phyloP scores from a whole-genome alignment of 192 early-diverging fungal species.

The Backusella morwellensis region DNA sequence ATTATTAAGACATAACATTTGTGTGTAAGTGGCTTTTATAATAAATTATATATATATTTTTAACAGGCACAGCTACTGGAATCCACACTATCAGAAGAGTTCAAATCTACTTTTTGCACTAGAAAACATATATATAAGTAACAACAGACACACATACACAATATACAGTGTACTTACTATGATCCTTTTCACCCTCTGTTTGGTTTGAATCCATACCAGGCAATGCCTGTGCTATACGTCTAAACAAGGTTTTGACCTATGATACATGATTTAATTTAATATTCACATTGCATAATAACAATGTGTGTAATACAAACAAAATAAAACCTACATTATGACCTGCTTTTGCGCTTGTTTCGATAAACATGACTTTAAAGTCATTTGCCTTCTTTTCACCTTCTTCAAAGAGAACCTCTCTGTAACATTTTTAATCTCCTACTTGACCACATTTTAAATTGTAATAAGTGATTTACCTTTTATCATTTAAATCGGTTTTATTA shows the following conservation, averaged over 20 bases:
- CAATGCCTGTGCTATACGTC: slow-evolving; percentile 93
- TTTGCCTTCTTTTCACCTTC: slow-evolving; percentile 98
- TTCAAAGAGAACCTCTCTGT: slow-evolving; percentile 88
- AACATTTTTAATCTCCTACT: neutral
- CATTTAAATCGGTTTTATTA: slow-evolving; percentile 98
- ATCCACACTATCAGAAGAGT: slow-evolving; percentile 22
- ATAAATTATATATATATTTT: neutral
- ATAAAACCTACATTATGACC: slow-evolving; percentile 79
- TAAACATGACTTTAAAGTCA: slow-evolving; percentile 97
- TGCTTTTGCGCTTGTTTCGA: slow-evolving; percentile 99
- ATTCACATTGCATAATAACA: neutral
- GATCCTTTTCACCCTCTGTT: slow-evolving; percentile 37
- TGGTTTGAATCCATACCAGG: slow-evolving; percentile 76
- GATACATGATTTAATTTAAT: too few species aligned
- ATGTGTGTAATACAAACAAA: neutral
- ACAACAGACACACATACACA: neutral
- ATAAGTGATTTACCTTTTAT: slow-evolving; percentile 67
- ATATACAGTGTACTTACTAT: neutral
- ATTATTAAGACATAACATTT: too few species aligned
- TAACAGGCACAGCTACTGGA: slow-evolving; percentile 32
- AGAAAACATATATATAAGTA: neutral
- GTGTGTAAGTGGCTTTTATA: too few species aligned
- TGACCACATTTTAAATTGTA: neutral
- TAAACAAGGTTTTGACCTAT: slow-evolving; percentile 88
- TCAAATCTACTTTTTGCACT: slow-evolving; percentile 38